phyloP scores from a whole-genome alignment of 352 stramenopile genomes.

The Globisporangium ultimum region DNA sequence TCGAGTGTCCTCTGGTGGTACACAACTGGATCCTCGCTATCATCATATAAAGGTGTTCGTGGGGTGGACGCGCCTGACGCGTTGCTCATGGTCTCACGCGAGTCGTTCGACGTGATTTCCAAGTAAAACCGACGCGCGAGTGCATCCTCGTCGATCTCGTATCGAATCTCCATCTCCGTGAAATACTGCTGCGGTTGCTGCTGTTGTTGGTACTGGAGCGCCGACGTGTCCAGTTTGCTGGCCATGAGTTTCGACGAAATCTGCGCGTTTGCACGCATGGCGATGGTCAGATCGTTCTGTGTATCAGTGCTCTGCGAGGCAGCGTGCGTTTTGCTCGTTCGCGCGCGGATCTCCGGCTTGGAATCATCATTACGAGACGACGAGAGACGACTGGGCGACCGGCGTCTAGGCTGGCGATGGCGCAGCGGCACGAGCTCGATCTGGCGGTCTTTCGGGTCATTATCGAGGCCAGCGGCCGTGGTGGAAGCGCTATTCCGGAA shows the following conservation, averaged over 20 bases:
- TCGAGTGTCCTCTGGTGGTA: not conserved
- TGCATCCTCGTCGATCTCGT: conserved; percentile 9
- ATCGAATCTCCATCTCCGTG: conserved; percentile 1
- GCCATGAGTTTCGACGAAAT: conserved; percentile 14
- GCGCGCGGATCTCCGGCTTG: no score
- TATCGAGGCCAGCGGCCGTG: not conserved
- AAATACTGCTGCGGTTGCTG: not conserved
- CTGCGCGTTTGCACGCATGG: conserved; percentile 8
- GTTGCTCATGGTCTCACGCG: conserved; percentile 4
- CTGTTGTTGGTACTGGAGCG: not conserved
- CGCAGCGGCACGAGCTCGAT: conserved; percentile 7
- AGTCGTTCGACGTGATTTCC: conserved; percentile 4
- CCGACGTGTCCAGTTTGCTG: conserved; percentile 4
- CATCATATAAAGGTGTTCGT: not conserved
- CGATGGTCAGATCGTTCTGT: conserved; percentile 1
- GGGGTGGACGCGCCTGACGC: not conserved
- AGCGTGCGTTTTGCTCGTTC: not conserved
- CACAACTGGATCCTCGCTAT: not conserved
- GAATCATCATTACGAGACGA: no score
- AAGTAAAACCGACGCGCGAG: conserved; percentile 11
- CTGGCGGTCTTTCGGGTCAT: not conserved
- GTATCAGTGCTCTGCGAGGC: not conserved
- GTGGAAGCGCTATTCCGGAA: not conserved
- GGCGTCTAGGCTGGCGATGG: not conserved
- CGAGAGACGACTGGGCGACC: no score